Conservation (phyloP, 1,139 yeast species). For the Pneumocystis carinii region DNA sequence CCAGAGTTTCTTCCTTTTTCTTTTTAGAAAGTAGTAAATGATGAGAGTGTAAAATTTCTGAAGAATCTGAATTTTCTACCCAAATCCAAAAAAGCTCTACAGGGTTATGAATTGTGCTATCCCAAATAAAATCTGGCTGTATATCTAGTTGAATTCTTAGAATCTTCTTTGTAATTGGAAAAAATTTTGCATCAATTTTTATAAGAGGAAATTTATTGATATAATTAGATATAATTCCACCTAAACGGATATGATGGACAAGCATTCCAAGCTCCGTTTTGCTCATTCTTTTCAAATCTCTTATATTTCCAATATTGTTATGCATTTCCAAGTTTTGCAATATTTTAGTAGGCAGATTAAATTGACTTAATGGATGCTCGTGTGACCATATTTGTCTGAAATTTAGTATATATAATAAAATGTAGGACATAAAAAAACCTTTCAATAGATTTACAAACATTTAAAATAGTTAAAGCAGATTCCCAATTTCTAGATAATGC, state of each 20-base stretch:
- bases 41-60: slow-evolving; percentile 67
- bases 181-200: slow-evolving; percentile 62
- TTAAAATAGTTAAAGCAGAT: slow-evolving; percentile 38
- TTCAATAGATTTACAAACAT: slow-evolving; percentile 64
- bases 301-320: slow-evolving; percentile 43
- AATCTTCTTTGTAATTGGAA: slow-evolving; percentile 78
- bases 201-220: slow-evolving; percentile 63
- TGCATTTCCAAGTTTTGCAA: slow-evolving; percentile 47
- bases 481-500: slow-evolving; percentile 57
- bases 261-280: slow-evolving; percentile 72
- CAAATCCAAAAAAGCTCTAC: slow-evolving; percentile 85
- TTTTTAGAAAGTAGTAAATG: slow-evolving; percentile 53
- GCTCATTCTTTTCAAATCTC: slow-evolving; percentile 56
- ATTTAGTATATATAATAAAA: neutral
- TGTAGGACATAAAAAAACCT: slow-evolving; percentile 28
- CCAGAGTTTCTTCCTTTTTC: slow-evolving; percentile 50
- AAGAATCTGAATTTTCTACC: slow-evolving; percentile 60
- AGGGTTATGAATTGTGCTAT: slow-evolving; percentile 60
- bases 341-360: slow-evolving; percentile 59
- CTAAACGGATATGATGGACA: slow-evolving; percentile 69
- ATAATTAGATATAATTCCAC: slow-evolving; percentile 43
- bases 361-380: slow-evolving; percentile 81
- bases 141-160: slow-evolving; percentile 62
- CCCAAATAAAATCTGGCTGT: slow-evolving; percentile 76
- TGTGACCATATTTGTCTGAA: slow-evolving; percentile 51